Evolutionary conservation across 75 land plant species (phyloP), one percentile per base, ranked within the genome.

Genomic region (Selaginella tamariscina): DNA sequence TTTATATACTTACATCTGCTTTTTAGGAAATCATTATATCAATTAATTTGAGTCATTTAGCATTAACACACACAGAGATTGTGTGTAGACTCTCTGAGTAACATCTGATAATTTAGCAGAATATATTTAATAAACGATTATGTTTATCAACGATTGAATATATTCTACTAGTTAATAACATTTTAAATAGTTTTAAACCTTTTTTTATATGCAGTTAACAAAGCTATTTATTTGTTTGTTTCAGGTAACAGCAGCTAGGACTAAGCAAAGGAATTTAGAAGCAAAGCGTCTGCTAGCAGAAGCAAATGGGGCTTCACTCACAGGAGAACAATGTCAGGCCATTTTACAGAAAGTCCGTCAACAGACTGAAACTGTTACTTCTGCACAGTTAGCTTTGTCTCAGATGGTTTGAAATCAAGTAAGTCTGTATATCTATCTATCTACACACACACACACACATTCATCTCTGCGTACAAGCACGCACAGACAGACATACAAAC

Each of bases 181-280:
- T n/a, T n/a, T n/a, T n/a, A n/a, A n/a, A n/a, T n/a, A n/a, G n/a
- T n/a, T n/a, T n/a, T n/a, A n/a, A n/a, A n/a, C n/a, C n/a, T n/a
- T n/a, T n/a, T n/a, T n/a, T n/a, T n/a, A n/a, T n/a, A n/a, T n/a
- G n/a, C n/a, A n/a, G n/a, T n/a, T n/a, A 56, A 74, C 76, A 54
- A 81, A 82, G 90, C 87, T 86, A 73, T 31, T 39, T 5, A 39
- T 5, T 5, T 39, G 5, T 39, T 15, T 39, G 5, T 15, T 39
- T 15, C 49, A 39, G 49, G 49, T 39, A 15, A 39, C 11, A 39
- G 49, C 49, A 5, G 49, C 49, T 39, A 5, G 5, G 49, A 5
- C 5, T 5, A 39, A 39, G 49, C 5, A 5, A 39, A 39, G 15
- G 15, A 15, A 5, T 39, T 5, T 15, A 5, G 49, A 39, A 15